Conservation (phyloP, 169 alveolate genomes). For the Ichthyophthirius multifiliis region DNA sequence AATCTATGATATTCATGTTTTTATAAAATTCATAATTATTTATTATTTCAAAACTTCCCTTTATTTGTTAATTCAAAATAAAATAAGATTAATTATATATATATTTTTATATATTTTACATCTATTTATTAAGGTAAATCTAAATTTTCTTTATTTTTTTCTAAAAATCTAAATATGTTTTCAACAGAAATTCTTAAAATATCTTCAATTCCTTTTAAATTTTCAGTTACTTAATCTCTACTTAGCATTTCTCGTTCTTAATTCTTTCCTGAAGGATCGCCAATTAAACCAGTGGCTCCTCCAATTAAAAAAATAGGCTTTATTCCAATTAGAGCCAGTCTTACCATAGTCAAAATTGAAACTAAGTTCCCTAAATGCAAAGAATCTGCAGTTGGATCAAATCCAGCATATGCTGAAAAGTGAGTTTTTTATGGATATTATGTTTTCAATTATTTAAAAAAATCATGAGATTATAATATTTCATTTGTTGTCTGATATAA, state of each 20-base stretch:
- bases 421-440: background rate
- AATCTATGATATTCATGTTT: slow-evolving; percentile 36
- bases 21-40: slow-evolving; percentile 47
- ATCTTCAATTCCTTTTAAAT: slow-evolving; percentile 15
- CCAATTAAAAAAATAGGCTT: slow-evolving; percentile 57
- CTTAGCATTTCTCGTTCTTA: slow-evolving; percentile 35
- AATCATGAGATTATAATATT: background rate
- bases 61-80: background rate
- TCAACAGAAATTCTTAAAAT: background rate
- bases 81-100: background rate
- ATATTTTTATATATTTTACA: background rate
- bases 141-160: background rate
- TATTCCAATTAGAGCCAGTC: slow-evolving; percentile 49
- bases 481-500: background rate
- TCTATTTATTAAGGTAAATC: background rate
- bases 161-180: background rate
- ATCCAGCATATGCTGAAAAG: slow-evolving; percentile 47
- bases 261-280: slow-evolving; percentile 62
- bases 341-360: slow-evolving; percentile 34
- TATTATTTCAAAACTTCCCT: slow-evolving; percentile 1
- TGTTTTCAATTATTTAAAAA: background rate
- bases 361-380: slow-evolving; percentile 56
- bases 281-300: slow-evolving; percentile 66
- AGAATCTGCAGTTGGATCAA: slow-evolving; percentile 67
- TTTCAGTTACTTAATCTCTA: slow-evolving; percentile 16